Evolutionary conservation across 441 rosid genomes (phyloP), one percentile per base, ranked within the genome.

Genomic region (Populus tomentosa): DNA sequence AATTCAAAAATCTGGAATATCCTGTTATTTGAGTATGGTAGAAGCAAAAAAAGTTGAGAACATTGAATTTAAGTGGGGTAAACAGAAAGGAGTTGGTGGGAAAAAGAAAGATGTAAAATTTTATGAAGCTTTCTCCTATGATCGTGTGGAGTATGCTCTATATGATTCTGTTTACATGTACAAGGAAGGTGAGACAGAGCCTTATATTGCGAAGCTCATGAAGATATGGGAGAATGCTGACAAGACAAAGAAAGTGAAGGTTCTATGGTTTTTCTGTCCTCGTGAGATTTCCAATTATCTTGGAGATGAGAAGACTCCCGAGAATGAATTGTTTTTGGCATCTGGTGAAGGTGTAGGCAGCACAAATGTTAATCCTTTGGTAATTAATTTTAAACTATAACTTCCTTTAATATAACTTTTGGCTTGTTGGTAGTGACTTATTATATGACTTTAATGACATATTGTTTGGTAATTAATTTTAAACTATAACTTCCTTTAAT

Each of bases 291-390:
- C 78, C 10, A 80, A 83, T 28, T 85, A 77, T 86, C 88, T 90
- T 63, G 80, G 78, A 68, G 82, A 74, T 80, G 82, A 81, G 53
- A 82, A 73, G 74, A 4, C 74, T 42, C 79, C 62, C 24, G 72
- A 75, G 71, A 93, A 97, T 79, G 98, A 97, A 84, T 72, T 97
- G 73, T 84, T 97, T 86, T 71, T 97, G 84, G 98, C 95, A 9
- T 88, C 92, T 0, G 98, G 99, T 75, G 91, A 90, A 78, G 99
- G 98, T 72, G 56, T 3, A 3, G 97, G 98, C 80, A 90, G 92
- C 70, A 80, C 89, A 73, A 88, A 89, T 87, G 42, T 87, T 81
- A 97, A 92, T 87, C 88, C 85, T n/a, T n/a, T n/a, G n/a, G n/a
- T n/a, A n/a, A n/a, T n/a, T n/a, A n/a, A n/a, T n/a, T n/a, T n/a